phyloP scores from a whole-genome alignment of 2,329 filamentous ascomycete genomes.

The Colletotrichum sp. region DNA sequence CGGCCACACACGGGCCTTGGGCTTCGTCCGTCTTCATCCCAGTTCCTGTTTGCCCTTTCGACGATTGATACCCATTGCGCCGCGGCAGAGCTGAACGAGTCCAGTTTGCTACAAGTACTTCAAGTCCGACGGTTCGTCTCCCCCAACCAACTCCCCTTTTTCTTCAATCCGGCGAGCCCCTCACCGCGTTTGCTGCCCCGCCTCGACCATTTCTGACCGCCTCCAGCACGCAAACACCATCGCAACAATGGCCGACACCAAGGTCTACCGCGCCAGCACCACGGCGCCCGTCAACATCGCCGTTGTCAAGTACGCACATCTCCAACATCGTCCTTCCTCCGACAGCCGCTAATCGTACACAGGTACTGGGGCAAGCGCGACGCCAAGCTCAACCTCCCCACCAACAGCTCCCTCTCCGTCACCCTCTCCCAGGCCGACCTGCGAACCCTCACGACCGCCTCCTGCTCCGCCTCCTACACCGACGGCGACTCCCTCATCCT shows the following conservation, averaged over 20 bases:
- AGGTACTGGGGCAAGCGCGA: constrained; percentile 97
- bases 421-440: constrained; percentile 94
- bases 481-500: constrained; percentile 76
- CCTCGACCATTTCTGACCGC: constrained; percentile 21
- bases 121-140: background rate
- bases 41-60: background rate
- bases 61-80: background rate
- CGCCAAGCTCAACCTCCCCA: constrained; percentile 90
- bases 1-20: background rate
- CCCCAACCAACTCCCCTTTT: background rate
- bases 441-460: constrained; percentile 93
- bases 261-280: constrained; percentile 89
- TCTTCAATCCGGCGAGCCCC: background rate
- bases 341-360: constrained; percentile 12
- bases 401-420: constrained; percentile 96
- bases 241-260: constrained; percentile 50
- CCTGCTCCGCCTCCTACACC: constrained; percentile 77
- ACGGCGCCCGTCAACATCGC: constrained; percentile 98
- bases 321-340: constrained; percentile 36
- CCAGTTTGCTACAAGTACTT: background rate
- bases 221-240: constrained; percentile 7
- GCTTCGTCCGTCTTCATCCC: constrained; percentile 6
- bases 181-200: background rate
- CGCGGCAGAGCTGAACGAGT: background rate
- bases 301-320: constrained; percentile 80